phyloP scores from a whole-genome alignment of 176 grass and related monocot genomes.

The Phoenix dactylifera region DNA sequence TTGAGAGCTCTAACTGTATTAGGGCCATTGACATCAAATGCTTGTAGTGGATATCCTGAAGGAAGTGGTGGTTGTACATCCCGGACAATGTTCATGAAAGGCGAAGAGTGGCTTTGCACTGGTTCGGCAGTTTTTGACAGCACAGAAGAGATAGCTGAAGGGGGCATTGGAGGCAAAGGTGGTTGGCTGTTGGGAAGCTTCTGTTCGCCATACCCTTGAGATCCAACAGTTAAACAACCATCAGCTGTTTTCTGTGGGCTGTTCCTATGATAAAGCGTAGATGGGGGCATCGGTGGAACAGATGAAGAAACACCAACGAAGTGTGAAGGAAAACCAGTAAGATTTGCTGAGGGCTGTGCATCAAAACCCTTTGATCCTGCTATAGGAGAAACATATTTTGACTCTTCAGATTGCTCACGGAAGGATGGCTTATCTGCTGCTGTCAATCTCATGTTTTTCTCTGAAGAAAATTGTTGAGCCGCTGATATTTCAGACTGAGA shows the following conservation, averaged over 20 bases:
- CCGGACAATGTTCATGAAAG: constrained; percentile 30
- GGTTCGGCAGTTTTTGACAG: constrained; percentile 44
- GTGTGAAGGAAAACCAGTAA: constrained; percentile 10
- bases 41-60: constrained; percentile 56
- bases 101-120: constrained; percentile 33
- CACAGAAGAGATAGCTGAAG: constrained; percentile 33
- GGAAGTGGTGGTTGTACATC: constrained; percentile 55
- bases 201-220: constrained; percentile 30
- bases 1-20: constrained; percentile 41
- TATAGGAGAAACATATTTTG: constrained; percentile 29
- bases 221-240: constrained; percentile 28
- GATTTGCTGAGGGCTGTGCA: constrained; percentile 2
- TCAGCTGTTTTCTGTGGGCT: constrained; percentile 32
- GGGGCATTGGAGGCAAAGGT: constrained; percentile 80
- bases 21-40: constrained; percentile 48
- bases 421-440: constrained; percentile 28
- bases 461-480: constrained; percentile 28
- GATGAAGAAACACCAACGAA: constrained; percentile 14
- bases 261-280: constrained; percentile 32
- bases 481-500: constrained; percentile 21
- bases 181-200: constrained; percentile 52
- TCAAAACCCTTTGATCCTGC: constrained; percentile 16
- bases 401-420: constrained; percentile 31
- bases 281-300: constrained; percentile 25
- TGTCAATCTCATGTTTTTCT: constrained; percentile 25